A percentile compares a stretch with the other conserved stretches of the same genome.
phyloP scores from a whole-genome alignment of 78 protist species.

The Monocercomonoides exilis region DNA sequence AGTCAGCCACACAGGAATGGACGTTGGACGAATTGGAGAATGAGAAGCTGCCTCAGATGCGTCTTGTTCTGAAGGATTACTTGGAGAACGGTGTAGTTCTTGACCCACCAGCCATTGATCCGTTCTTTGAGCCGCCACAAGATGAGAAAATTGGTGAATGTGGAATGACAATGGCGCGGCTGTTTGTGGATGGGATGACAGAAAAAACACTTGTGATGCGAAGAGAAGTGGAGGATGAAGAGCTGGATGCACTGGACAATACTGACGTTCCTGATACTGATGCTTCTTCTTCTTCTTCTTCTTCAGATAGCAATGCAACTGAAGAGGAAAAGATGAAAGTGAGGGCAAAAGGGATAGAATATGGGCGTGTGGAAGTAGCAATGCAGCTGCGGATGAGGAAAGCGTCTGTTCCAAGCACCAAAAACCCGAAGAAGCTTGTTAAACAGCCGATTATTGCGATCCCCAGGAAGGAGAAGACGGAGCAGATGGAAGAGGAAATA shows the following conservation, averaged over 20 bases:
- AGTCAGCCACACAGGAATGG: not conserved
- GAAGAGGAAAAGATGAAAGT: too few species aligned
- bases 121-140: not conserved
- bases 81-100: not conserved
- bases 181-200: not conserved
- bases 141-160: not conserved
- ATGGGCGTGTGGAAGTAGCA: not conserved
- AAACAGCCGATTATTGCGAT: too few species aligned
- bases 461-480: not conserved
- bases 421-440: too few species aligned
- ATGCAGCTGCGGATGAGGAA: not conserved
- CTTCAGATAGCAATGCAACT: too few species aligned
- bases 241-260: too few species aligned
- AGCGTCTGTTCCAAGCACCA: too few species aligned
- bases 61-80: not conserved
- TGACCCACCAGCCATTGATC: not conserved
- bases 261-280: too few species aligned
- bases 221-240: not conserved
- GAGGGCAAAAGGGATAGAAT: not conserved
- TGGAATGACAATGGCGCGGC: not conserved
- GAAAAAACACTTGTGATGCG: not conserved
- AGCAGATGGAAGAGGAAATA: not conserved
- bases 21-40: not conserved
- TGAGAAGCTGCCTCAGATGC: not conserved
- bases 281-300: too few species aligned